Base-by-base conservation (phyloP, 1,284 basidiomycete species). In the Omphalotus olearius region DNA sequence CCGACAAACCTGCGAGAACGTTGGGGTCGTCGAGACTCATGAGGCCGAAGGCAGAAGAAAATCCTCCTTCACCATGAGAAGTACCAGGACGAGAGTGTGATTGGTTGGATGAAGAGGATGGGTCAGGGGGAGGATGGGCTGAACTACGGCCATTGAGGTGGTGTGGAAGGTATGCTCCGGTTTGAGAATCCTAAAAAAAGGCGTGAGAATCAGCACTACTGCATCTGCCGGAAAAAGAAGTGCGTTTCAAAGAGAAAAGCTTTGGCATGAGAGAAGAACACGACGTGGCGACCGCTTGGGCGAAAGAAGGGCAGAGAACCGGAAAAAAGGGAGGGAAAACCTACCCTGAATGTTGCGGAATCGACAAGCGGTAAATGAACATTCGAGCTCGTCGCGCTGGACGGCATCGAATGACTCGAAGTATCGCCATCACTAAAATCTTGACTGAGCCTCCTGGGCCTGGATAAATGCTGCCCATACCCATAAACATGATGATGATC, bases 21-120 rank as follows among this genome's bases (percentile, higher is more conserved):
- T 75, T 76, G 2, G 80, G 78, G 60, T 88, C 85, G 54, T 87
- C 85, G 46, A 88, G 72, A 18, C 78, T 79, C 82, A 88, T 79
- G 48, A 83, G 72, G 5, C 83, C 85, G 62, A 88, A 87, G 1
- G 81, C 82, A 41, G 74, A 78, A 2, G 79, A 82, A 62, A 88
- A 82, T 3, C 78, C 77, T 40, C 72, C 75, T 56, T 76, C 66
- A 14, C 59, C 61, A 61, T 55, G 50, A 6, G 43, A 18, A 38
- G 52, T 38, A 40, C 50, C 39, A 36, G 50, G 50, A 17, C 50
- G 43, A 14, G 50, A 46, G 1, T 40, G 17, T 14, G 20, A 39
- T 3, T 30, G 28, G 39, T 39, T 26, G 13, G 48, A 46, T 14
- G 51, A 50, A 10, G 47, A 45, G 16, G 20, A 46, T 4, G 52